Evolutionary conservation across 306 rosid species (phyloP), one percentile per base, ranked within the genome.

Genomic region (Prunus salicina): DNA sequence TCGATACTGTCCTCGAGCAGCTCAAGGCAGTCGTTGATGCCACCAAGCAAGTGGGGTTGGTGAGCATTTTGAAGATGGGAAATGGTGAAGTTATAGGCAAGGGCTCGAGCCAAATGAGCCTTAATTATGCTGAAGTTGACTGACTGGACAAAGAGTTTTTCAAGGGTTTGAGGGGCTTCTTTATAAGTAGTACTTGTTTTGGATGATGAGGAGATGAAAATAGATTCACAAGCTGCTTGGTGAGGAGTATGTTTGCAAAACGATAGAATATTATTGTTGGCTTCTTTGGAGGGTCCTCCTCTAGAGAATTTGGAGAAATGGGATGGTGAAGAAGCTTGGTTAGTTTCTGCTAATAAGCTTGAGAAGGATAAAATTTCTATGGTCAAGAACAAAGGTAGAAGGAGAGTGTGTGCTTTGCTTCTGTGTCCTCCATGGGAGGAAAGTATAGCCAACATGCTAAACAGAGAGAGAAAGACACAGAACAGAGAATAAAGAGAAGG

Each of bases 1-100:
- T 79, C 76, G n/a, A 76, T 25, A 8, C 72, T 80, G 52, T 76
- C 86, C 3, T 83, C 79, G 50, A 83, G 74, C 28, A 83, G 73
- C 68, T 79, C 84, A 16, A 79, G 72, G 75, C 86, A 83, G 75
- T 83, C 86, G 15, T 30, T 24, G 14, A 79, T 8, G 30, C 61
- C 81, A 2, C 61, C 53, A 64, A 12, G 19, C 2, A 15, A 19
- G 58, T 60, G 71, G 57, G 11, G 24, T 3, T 28, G 62, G 5
- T 43, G 22, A 22, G 30, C 22, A 18, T 16, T 51, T 12, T 62
- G 66, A 14, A 32, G 77, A 12, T 50, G 76, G 8, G 60, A 57
- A 56, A 69, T 25, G 69, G 66, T 56, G 65, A 76, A 65, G 46
- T 79, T 72, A 64, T 49, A 16, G 70, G 81, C 79, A 30, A 79